Evolutionary conservation across 1,139 yeast genomes (phyloP), one percentile per base, ranked within the genome.

Genomic region (Diutina catenulata): DNA sequence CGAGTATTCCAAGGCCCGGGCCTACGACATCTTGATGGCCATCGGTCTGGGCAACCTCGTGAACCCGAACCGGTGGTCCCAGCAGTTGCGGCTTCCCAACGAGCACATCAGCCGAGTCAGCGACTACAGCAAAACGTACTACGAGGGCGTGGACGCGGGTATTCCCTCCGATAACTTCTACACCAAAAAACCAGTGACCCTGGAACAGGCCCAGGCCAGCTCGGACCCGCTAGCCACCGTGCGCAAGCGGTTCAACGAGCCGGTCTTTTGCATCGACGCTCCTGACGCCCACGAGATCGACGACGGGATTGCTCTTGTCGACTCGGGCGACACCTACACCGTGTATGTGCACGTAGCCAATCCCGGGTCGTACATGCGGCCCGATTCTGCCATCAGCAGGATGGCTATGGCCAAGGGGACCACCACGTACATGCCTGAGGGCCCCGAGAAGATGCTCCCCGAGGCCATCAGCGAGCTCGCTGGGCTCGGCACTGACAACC

Each of bases 281-380:
- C 74, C 66, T 10, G 69, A 68, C 33, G 95, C 97, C 0, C 80
- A 81, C 48, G 98, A 91, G 56, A 82, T 91, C 43, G 98, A 91
- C 55, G 98, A 91, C 56, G 98, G 97, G 36, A 68, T 91, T 21
- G 76, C 95, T 0, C 59, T 91, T 15, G 62, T 62, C 28, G 53
- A 52, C 22, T 42, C 59, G 0, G 57, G 55, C 0, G 55, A 56
- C 1, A 49, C 52, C 4, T 70, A 62, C 47, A 59, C 60, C 2
- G 50, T 88, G 5, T 71, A 80, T 25, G 67, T 86, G 6, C 95
- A 83, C 56, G 75, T 91, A 43, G 97, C 98, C 1, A 91, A 88
- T 52, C 97, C 97, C 0, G 68, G 86, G 0, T 77, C 93, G 0
- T 76, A 64, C 48, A 56, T 76, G 19, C 55, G 56, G 14, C 72